Evolutionary conservation across 176 grass and related monocot species (phyloP).

Genomic region (Poa pratensis): DNA sequence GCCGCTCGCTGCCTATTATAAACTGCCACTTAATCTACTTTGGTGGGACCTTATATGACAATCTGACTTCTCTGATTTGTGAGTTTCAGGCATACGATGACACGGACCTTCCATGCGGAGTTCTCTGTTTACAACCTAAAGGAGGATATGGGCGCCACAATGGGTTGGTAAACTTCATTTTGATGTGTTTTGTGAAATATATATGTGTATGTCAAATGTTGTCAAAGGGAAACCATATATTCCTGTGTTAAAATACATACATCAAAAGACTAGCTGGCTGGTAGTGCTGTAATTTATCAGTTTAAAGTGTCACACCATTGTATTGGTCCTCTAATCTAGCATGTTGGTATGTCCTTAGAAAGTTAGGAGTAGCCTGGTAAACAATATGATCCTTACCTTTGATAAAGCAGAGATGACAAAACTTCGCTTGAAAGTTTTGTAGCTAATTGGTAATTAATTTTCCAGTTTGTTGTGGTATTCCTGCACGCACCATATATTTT

Average conservation of each 20-base stretch:
- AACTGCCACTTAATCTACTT: slow-evolving; percentile 64
- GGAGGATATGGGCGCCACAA: slow-evolving; percentile 86
- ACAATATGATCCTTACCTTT: neutral
- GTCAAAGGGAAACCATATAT: slow-evolving; percentile 14
- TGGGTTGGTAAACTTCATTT: slow-evolving; percentile 58
- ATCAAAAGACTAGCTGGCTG: neutral
- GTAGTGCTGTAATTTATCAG: slow-evolving; percentile 1
- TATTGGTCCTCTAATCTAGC: slow-evolving; percentile 1
- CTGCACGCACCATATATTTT: neutral
- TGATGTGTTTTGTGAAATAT: neutral
- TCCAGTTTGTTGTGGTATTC: neutral
- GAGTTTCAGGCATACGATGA: slow-evolving; percentile 81
- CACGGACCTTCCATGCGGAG: slow-evolving; percentile 80
- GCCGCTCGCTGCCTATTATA: slow-evolving; percentile 88
- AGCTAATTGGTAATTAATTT: neutral
- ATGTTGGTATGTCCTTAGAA: slow-evolving; percentile 32
- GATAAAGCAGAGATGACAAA: neutral
- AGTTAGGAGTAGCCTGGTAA: neutral
- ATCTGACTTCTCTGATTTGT: slow-evolving; percentile 34
- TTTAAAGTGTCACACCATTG: slow-evolving; percentile 1
- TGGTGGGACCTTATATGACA: neutral
- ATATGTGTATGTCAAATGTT: neutral
- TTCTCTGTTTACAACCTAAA: slow-evolving; percentile 89
- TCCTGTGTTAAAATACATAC: slow-evolving; percentile 31
- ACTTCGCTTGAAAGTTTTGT: neutral